Evolutionary conservation across 2,329 filamentous ascomycete species (phyloP).

Genomic region (Falciphora oryzae): DNA sequence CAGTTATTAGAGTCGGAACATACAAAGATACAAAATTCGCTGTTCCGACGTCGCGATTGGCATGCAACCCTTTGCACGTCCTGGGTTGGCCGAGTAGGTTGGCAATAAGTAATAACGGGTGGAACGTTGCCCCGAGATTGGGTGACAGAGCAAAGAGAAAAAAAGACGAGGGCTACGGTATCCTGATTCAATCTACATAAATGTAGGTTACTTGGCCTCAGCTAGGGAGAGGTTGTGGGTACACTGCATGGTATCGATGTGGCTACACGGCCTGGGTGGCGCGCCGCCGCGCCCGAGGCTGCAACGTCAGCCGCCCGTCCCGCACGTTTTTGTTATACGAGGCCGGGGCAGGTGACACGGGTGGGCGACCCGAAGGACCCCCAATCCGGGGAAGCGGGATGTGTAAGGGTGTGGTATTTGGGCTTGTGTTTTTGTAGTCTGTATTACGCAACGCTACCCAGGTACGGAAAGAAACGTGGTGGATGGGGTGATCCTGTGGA

Average conservation of each 20-base stretch:
- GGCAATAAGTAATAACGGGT: not conserved
- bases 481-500: no score
- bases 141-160: no score
- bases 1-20: not conserved
- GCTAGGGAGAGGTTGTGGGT: not conserved
- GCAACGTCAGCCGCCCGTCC: not conserved
- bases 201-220: not conserved
- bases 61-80: not conserved
- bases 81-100: not conserved
- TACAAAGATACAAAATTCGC: not conserved
- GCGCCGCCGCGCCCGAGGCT: not conserved
- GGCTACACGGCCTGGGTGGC: no score
- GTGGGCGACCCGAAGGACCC: no score
- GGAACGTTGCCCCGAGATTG: not conserved
- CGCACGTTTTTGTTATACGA: not conserved
- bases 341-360: not conserved
- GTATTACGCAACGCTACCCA: no score
- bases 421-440: no score
- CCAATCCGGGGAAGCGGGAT: not conserved
- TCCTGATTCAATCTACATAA: not conserved
- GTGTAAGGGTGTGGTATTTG: not conserved
- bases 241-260: not conserved
- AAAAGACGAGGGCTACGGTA: not conserved
- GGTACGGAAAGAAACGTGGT: no score
- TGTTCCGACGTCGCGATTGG: not conserved